Evolutionary conservation across 805 yeast species (phyloP).

Genomic region (Vanderwaltozyma verrucispora): DNA sequence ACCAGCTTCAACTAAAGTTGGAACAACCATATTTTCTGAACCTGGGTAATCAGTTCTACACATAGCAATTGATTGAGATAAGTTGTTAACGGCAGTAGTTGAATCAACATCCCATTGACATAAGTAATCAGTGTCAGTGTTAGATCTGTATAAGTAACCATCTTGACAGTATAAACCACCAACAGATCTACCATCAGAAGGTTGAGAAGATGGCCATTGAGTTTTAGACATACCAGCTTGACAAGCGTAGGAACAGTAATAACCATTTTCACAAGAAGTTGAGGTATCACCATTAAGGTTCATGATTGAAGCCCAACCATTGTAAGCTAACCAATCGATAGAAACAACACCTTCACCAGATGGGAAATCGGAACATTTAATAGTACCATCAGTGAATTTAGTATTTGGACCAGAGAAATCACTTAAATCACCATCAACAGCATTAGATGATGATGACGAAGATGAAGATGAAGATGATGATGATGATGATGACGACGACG

Average conservation of each 20-base stretch:
- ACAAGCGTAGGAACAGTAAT: slow-evolving; percentile 96
- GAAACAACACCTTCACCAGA: slow-evolving; percentile 64
- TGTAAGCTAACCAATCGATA: slow-evolving; percentile 43
- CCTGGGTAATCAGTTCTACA: slow-evolving; percentile 99
- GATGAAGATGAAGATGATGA: slow-evolving; percentile 26
- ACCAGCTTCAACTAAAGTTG: slow-evolving; percentile 74
- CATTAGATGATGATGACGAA: slow-evolving; percentile 23
- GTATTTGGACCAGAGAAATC: slow-evolving; percentile 45
- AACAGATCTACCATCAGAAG: slow-evolving; percentile 77
- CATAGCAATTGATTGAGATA: slow-evolving; percentile 62
- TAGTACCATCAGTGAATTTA: slow-evolving; percentile 59
- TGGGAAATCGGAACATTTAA: slow-evolving; percentile 61
- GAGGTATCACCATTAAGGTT: slow-evolving; percentile 43
- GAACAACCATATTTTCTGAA: slow-evolving; percentile 95
- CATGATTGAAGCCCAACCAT: slow-evolving; percentile 38
- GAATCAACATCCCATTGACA: slow-evolving; percentile 80
- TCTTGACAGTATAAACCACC: slow-evolving; percentile 85
- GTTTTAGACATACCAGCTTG: slow-evolving; percentile 99
- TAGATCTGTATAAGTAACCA: slow-evolving; percentile 79
- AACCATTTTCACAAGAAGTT: slow-evolving; percentile 69
- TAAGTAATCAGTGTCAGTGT: slow-evolving; percentile 52
- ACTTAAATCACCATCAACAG: slow-evolving; percentile 46
- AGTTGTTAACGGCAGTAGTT: slow-evolving; percentile 58
- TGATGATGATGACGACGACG: slow-evolving; percentile 25
- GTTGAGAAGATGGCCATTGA: slow-evolving; percentile 91